Evolutionary conservation across 257 asterid genomes (phyloP).

Genomic region (Solanum appendiculatum): DNA sequence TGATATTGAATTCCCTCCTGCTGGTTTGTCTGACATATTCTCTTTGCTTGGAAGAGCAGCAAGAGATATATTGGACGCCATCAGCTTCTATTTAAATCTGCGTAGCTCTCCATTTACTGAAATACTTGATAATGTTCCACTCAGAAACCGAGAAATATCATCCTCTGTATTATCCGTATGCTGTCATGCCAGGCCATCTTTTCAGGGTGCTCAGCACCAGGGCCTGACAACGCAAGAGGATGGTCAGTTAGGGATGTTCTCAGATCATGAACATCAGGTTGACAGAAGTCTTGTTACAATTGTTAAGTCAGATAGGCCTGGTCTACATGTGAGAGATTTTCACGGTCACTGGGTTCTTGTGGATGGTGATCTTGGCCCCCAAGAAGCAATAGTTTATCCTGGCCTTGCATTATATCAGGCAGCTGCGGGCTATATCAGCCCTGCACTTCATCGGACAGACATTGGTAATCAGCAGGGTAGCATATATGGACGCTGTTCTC

Average conservation of each 20-base stretch:
- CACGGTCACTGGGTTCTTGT: conserved; percentile 88
- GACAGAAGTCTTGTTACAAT: conserved; percentile 76
- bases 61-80: conserved; percentile 73
- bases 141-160: conserved; percentile 73
- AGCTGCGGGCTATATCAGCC: conserved; percentile 84
- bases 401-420: conserved; percentile 96
- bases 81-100: conserved; percentile 71
- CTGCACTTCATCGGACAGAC: conserved; percentile 69
- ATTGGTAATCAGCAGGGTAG: conserved; percentile 47
- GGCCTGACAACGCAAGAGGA: conserved; percentile 62
- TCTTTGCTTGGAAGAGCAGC: conserved; percentile 72
- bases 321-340: conserved; percentile 71
- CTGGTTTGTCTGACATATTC: conserved; percentile 63
- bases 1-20: conserved; percentile 75
- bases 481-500: conserved; percentile 66
- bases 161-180: conserved; percentile 74
- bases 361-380: conserved; percentile 93
- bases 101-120: conserved; percentile 88
- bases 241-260: conserved; percentile 61
- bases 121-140: conserved; percentile 80
- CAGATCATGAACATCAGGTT: conserved; percentile 77
- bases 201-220: conserved; percentile 84
- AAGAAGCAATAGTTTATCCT: conserved; percentile 80
- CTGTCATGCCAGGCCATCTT: conserved; percentile 84
- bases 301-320: conserved; percentile 77